Percentiles rank a stretch among this genome's conserved stretches.
phyloP scores from a whole-genome alignment of 192 early-diverging fungal species.

The Phycomyces blakesleeanus region DNA sequence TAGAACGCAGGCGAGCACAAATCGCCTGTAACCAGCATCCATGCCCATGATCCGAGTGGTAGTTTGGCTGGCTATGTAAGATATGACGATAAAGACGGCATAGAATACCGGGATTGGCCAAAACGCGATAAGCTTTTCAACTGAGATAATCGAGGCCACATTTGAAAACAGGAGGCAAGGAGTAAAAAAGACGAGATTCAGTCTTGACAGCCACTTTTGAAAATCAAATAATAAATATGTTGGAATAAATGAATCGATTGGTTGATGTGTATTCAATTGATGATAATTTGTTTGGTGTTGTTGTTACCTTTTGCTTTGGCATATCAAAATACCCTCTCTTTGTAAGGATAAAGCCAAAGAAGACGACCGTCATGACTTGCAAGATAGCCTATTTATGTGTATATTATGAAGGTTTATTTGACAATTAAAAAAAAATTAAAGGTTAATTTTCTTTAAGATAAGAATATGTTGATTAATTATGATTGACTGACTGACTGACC shows the following conservation, averaged over 20 bases:
- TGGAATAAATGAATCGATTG: too few relatives aligned
- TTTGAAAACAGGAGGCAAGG: conserved; percentile 74
- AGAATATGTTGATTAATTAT: too few relatives aligned
- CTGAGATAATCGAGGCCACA: conserved; percentile 64
- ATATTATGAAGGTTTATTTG: not conserved
- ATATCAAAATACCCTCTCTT: conserved; percentile 28
- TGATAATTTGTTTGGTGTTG: too few relatives aligned
- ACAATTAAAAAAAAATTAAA: too few relatives aligned
- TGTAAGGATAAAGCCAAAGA: conserved; percentile 26
- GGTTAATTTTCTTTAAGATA: too few relatives aligned
- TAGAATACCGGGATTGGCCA: conserved; percentile 68
- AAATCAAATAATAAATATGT: not conserved
- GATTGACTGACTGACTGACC: too few relatives aligned
- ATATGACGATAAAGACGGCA: conserved; percentile 32
- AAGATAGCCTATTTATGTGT: conserved; percentile 19
- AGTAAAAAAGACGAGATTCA: conserved; percentile 72
- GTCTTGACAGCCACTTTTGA: conserved; percentile 47
- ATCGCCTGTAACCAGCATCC: conserved; percentile 45
- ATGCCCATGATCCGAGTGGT: conserved; percentile 43
- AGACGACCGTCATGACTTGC: conserved; percentile 34
- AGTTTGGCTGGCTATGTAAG: conserved; percentile 35
- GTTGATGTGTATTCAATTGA: too few relatives aligned
- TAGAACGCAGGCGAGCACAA: conserved; percentile 60
- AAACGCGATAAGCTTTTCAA: conserved; percentile 55
- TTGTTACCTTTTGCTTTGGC: conserved; percentile 36